Evolutionary conservation across 306 rosid species (phyloP), one percentile per base, ranked within the genome.

Genomic region (Dicorynia guianensis): DNA sequence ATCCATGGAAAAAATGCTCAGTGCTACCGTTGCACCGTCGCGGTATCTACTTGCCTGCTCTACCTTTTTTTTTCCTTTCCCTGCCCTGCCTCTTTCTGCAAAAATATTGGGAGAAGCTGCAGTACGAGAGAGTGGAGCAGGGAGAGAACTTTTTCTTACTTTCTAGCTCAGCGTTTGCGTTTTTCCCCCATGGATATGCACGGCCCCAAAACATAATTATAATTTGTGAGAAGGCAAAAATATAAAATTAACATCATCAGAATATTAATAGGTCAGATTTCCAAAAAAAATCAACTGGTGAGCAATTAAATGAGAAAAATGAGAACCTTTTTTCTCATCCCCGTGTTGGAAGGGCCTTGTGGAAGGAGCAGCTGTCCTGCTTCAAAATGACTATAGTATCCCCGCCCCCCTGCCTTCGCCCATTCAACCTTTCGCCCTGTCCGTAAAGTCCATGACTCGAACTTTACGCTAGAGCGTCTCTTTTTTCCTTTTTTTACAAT

Each of bases 141-240:
- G 57, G 80, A 62, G 65, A 35, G 58, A 30, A 34, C 0, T 49
- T 53, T 17, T 36, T 54, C 60, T 53, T 67, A 35, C 69, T 82
- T 83, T 82, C 80, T 84, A 78, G 85, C 84, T 79, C 69, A 57
- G 81, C 78, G 66, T 70, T 85, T 76, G 57, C 59, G 75, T 76
- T 80, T 58, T 81, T 81, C 81, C 85, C 83, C 90, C 91, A 76
- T 80, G 71, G 79, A 87, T 83, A 78, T 42, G 58, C 81, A 80
- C 69, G 74, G 59, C 74, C n/a, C 74, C 56, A 39, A 53, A 72
- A 72, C 52, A 55, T 68, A 53, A 75, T 75, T 75, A 69, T 62
- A 68, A 11, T 8, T 11, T 48, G 67, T 17, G 7, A 6, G 33
- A 20, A 60, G 56, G 61, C 19, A 35, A 43, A 73, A 48, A 30